Evolutionary conservation across 495 filamentous ascomycete genomes (phyloP).

Genomic region (Xylaria telfairii): DNA sequence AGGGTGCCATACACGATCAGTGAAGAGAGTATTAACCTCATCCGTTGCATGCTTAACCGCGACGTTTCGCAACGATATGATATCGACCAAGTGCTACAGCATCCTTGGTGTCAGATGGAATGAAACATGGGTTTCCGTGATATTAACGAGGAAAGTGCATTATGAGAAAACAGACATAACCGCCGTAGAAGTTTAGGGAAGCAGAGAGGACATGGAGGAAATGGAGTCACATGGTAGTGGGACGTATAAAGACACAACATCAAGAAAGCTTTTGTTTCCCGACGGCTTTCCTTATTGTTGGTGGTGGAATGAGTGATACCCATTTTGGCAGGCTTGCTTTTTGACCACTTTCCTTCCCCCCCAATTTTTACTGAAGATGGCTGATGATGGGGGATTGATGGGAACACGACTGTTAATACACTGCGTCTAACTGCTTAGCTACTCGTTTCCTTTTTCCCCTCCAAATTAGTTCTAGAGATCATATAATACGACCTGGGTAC

Average conservation of each 20-base stretch:
- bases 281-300: conserved; percentile 17
- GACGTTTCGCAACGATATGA: conserved; percentile 81
- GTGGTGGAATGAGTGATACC: conserved; percentile 22
- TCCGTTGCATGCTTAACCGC: conserved; percentile 88
- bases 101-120: conserved; percentile 72
- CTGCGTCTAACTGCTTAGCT: background rate
- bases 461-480: conserved; percentile 20
- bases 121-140: conserved; percentile 25
- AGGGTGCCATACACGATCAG: conserved; percentile 91
- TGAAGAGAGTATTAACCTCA: conserved; percentile 87
- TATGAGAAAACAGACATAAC: conserved; percentile 15
- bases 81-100: conserved; percentile 83
- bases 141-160: conserved; percentile 13
- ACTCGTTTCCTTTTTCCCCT: background rate
- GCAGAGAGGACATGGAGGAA: conserved; percentile 3
- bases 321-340: conserved; percentile 2
- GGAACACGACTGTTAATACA: background rate
- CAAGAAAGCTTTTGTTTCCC: background rate
- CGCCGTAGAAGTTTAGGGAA: conserved; percentile 23
- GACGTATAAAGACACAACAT: conserved; percentile 11
- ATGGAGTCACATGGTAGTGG: conserved; percentile 13
- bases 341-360: background rate
- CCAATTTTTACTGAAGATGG: background rate
- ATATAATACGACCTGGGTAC: conserved; percentile 14
- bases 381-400: background rate